Percentiles rank a stretch among this genome's conserved stretches.
Conservation (phyloP, 768 basidiomycete species). For the Peribolospora kevripleyi region DNA sequence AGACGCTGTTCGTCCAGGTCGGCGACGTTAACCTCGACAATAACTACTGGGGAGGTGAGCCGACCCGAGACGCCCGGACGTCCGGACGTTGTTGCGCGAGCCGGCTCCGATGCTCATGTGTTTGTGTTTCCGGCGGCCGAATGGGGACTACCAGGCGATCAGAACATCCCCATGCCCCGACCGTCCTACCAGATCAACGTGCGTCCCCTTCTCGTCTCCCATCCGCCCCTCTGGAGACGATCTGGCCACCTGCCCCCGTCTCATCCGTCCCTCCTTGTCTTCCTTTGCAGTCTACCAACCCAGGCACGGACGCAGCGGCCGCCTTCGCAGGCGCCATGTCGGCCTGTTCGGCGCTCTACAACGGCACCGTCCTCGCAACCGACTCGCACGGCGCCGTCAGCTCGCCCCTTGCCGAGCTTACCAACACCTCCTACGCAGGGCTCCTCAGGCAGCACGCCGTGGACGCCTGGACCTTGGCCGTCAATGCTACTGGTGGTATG, state of each 20-base stretch:
- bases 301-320: conserved; percentile 77
- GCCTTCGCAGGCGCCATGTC: conserved; percentile 66
- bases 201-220: neutral
- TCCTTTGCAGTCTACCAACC: conserved; percentile 19
- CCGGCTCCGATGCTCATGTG: too few species aligned
- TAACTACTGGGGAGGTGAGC: conserved; percentile 56
- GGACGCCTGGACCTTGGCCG: conserved; percentile 50
- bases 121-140: too few species aligned
- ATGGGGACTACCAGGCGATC: conserved; percentile 27
- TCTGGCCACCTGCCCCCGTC: neutral
- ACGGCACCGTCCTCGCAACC: conserved; percentile 31
- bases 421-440: conserved; percentile 45
- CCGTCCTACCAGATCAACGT: conserved; percentile 53
- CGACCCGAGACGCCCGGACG: too few species aligned
- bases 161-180: conserved; percentile 44
- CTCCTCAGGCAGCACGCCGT: conserved; percentile 48
- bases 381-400: conserved; percentile 24
- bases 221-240: neutral
- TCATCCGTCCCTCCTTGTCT: neutral
- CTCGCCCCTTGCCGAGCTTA: conserved; percentile 35
- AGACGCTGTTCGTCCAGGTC: conserved; percentile 53
- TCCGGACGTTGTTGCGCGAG: too few species aligned
- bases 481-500: conserved; percentile 36
- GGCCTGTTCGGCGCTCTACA: conserved; percentile 60
- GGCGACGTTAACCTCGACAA: conserved; percentile 42